Evolutionary conservation across 345 rosid species (phyloP).

Genomic region (Euphorbia pulcherrima): DNA sequence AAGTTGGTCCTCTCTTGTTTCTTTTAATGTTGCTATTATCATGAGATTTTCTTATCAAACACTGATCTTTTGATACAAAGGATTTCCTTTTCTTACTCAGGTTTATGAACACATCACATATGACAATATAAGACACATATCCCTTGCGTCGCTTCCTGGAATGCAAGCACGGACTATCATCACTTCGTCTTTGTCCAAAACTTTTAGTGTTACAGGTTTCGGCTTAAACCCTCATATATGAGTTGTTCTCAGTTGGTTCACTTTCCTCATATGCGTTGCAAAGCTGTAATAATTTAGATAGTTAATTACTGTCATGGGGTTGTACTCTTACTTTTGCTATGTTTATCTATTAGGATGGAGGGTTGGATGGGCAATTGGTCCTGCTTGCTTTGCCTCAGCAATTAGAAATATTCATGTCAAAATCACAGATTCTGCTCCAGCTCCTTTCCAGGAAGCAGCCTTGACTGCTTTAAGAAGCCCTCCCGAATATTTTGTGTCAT

Average conservation of each 20-base stretch:
- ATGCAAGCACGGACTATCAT: slow-evolving; percentile 54
- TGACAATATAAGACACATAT: slow-evolving; percentile 36
- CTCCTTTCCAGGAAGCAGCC: slow-evolving; percentile 66
- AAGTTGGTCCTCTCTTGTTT: neutral
- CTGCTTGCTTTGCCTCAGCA: slow-evolving; percentile 41
- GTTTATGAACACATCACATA: slow-evolving; percentile 52
- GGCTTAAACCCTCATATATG: slow-evolving; percentile 1
- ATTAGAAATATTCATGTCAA: slow-evolving; percentile 49
- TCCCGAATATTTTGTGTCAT: slow-evolving; percentile 33
- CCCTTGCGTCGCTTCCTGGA: slow-evolving; percentile 52
- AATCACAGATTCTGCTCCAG: slow-evolving; percentile 57
- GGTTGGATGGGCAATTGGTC: slow-evolving; percentile 67
- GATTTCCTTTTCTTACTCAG: slow-evolving; percentile 19
- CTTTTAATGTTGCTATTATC: neutral
- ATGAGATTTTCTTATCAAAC: neutral
- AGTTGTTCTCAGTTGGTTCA: slow-evolving; percentile 5
- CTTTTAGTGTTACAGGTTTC: slow-evolving; percentile 54
- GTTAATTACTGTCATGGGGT: slow-evolving; percentile 5
- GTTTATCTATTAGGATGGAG: slow-evolving; percentile 48
- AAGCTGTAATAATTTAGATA: neutral
- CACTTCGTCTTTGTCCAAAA: slow-evolving; percentile 57
- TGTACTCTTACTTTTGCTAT: slow-evolving; percentile 7
- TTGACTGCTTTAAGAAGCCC: slow-evolving; percentile 43
- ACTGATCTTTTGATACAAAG: neutral
- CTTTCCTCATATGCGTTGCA: neutral